These are phyloP conservation scores for Mucor racemosus DNA, from an alignment of 371 early-diverging fungal species.

Conservation along the genomic window DNA sequence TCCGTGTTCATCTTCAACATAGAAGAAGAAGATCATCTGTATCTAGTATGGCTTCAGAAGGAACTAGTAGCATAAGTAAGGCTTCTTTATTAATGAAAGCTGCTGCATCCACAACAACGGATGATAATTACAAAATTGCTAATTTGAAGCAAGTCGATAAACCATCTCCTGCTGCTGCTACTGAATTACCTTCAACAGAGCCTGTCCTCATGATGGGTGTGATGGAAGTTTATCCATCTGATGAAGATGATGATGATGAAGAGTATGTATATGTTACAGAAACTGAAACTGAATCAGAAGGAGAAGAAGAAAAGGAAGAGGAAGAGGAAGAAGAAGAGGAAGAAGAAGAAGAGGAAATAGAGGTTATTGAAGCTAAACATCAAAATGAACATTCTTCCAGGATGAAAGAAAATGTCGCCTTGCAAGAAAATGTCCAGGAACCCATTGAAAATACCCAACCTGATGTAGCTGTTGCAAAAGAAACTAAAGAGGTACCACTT, in stretches of 20 bases:
- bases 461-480: neutral
- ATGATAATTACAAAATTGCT: neutral
- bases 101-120: neutral
- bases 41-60: neutral
- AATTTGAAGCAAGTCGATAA: neutral
- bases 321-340: neutral
- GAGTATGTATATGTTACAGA: slow-evolving; percentile 24
- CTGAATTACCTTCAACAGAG: neutral
- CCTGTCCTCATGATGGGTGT: slow-evolving; percentile 24
- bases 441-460: neutral
- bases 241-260: slow-evolving; percentile 23
- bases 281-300: slow-evolving; percentile 12
- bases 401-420: no score
- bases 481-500: neutral
- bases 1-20: neutral
- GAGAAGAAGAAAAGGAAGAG: neutral
- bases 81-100: neutral
- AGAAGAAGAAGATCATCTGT: neutral
- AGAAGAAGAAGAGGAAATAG: neutral
- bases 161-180: neutral
- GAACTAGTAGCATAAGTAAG: neutral
- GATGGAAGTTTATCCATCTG: slow-evolving; percentile 31
- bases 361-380: neutral
- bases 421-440: neutral
- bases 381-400: neutral